A percentile compares a stretch with the other conserved stretches of the same genome.
Conservation (phyloP, 768 basidiomycete genomes). For the Russula foetens region DNA sequence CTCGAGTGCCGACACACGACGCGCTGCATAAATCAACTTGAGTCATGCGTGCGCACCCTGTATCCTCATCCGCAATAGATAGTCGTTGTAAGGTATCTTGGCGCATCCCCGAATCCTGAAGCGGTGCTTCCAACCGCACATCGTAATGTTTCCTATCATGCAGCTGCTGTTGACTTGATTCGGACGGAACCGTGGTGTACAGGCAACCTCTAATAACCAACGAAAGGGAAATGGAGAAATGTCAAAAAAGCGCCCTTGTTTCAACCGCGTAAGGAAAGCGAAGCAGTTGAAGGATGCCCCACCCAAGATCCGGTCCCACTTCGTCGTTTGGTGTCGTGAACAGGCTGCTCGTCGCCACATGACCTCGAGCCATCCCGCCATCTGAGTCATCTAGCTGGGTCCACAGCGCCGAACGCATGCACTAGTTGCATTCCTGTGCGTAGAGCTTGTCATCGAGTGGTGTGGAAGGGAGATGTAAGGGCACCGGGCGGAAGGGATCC, state of each 20-base stretch:
- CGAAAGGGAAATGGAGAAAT: not conserved
- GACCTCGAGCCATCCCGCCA: conserved; percentile 79
- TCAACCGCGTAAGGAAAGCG: not conserved
- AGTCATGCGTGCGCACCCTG: conserved; percentile 63
- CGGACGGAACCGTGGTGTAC: conserved; percentile 91
- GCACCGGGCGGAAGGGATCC: conserved; percentile 79
- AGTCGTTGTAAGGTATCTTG: conserved; percentile 75
- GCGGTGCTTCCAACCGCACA: conserved; percentile 60
- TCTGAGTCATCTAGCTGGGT: conserved; percentile 95
- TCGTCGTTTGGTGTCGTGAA: conserved; percentile 87
- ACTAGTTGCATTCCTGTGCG: conserved; percentile 59
- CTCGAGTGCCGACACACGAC: too few relatives aligned
- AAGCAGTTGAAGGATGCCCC: conserved; percentile 15
- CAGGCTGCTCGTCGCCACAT: conserved; percentile 81
- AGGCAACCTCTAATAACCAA: conserved; percentile 69
- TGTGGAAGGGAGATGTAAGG: conserved; percentile 66
- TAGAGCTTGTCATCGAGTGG: conserved; percentile 85
- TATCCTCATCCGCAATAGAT: conserved; percentile 89
- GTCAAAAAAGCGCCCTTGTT: too few relatives aligned
- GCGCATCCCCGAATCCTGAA: conserved; percentile 56
- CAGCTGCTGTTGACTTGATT: conserved; percentile 89
- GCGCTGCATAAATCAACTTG: too few relatives aligned
- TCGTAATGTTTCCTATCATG: conserved; percentile 94
- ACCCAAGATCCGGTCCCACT: conserved; percentile 89
- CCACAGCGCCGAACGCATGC: conserved; percentile 89